phyloP scores from a whole-genome alignment of 495 filamentous ascomycete species.

The Penicillium paxilli region DNA sequence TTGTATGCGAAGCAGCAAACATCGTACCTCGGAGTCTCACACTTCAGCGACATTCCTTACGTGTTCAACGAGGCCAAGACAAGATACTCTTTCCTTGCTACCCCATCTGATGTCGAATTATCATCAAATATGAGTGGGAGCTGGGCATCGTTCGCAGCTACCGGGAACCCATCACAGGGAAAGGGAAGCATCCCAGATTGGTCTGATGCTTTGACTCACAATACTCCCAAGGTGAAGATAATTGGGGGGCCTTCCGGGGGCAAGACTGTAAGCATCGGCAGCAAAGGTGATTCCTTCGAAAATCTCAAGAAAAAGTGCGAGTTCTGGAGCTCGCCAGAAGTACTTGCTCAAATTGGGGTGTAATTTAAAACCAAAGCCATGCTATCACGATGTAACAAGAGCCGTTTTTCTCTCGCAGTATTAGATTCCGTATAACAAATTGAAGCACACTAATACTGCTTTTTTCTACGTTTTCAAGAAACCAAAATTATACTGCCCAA shows the following conservation, averaged over 20 bases:
- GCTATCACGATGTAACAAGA: no score
- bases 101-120: slow-evolving; percentile 2
- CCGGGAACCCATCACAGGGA: slow-evolving; percentile 7
- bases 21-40: slow-evolving; percentile 5
- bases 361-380: background rate
- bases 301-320: slow-evolving; percentile 4
- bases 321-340: slow-evolving; percentile 13
- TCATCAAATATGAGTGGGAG: slow-evolving; percentile 11
- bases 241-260: slow-evolving; percentile 12
- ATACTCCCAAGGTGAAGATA: background rate
- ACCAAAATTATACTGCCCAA: no score
- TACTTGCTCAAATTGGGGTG: background rate
- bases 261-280: background rate
- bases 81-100: slow-evolving; percentile 1
- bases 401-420: no score
- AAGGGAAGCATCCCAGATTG: slow-evolving; percentile 2
- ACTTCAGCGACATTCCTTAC: slow-evolving; percentile 18
- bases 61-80: slow-evolving; percentile 15
- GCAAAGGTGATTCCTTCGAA: slow-evolving; percentile 3
- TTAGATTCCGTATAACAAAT: no score
- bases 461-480: background rate
- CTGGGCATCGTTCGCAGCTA: slow-evolving; percentile 16
- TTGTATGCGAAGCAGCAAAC: background rate
- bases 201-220: background rate
- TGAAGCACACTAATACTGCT: no score